Conservation (phyloP, 352 stramenopile species). For the Ochromonadaceae sp. region DNA sequence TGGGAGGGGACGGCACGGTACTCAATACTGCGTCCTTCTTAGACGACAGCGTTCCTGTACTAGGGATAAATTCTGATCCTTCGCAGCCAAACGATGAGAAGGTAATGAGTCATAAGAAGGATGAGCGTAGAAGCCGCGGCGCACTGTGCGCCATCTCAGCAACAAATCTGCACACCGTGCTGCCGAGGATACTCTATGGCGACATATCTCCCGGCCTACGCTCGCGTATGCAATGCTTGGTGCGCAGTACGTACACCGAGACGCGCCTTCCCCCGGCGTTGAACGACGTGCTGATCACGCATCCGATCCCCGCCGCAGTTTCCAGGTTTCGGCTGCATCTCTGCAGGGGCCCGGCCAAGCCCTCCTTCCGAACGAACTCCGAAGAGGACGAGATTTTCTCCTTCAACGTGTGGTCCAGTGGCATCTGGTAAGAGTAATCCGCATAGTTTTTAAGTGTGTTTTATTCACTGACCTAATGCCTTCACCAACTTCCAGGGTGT, state of each 20-base stretch:
- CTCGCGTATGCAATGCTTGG: conserved; percentile 49
- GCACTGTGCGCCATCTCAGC: conserved; percentile 50
- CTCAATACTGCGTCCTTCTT: conserved; percentile 42
- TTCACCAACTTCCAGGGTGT: conserved; percentile 29
- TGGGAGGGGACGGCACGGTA: conserved; percentile 59
- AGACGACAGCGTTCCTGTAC: conserved; percentile 48
- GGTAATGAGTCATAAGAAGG: conserved; percentile 38
- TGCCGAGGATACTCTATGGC: conserved; percentile 44
- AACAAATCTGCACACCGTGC: conserved; percentile 41
- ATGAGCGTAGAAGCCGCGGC: conserved; percentile 54
- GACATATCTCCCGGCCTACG: conserved; percentile 24
- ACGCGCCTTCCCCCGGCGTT: conserved; percentile 53
- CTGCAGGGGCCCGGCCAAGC: conserved; percentile 5
- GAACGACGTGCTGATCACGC: conserved; percentile 61
- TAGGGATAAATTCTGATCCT: conserved; percentile 49
- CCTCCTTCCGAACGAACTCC: conserved; percentile 13
- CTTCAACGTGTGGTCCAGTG: conserved; percentile 64
- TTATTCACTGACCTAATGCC: neutral
- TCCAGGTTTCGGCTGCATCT: conserved; percentile 49
- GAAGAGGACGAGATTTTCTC: conserved; percentile 30
- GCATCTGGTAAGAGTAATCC: conserved; percentile 40
- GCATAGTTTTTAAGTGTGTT: neutral
- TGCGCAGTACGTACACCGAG: conserved; percentile 58
- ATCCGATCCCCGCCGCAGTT: conserved; percentile 51
- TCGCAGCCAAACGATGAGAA: conserved; percentile 38